Evolutionary conservation across 768 basidiomycete species (phyloP), one percentile per base, ranked within the genome.

Genomic region (Albatrellus ellisii): DNA sequence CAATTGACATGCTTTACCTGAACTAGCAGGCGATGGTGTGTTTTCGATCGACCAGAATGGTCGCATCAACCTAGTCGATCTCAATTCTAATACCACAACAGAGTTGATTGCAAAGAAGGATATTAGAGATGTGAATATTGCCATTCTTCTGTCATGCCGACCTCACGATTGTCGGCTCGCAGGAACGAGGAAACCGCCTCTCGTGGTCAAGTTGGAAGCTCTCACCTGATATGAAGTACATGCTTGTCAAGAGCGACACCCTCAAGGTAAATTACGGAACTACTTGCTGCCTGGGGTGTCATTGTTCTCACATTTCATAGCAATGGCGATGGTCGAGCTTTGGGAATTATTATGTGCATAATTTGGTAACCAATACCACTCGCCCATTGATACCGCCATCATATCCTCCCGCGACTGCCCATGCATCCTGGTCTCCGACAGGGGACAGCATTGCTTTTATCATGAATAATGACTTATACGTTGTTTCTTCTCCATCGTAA

Each of bases 311-410:
- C n/a, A n/a, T n/a, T n/a, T n/a, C n/a, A 14, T 44, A 91, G 81
- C 87, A 92, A 79, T 99, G 95, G 95, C 77, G 95, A 35, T 72
- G 82, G 59, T 95, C 91, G 5, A 78, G 76, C 43, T 81, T 81
- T 55, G 83, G 85, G 14, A 97, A 92, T 59, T 98, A 91, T 57
- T 94, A 88, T 58, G 69, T 99, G n/a, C 82, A 95, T 62, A 71
- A 77, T 51, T 65, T 97, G 31, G 71, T 66, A 20, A 69, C 76
- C 6, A 75, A 78, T 46, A 54, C 55, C 14, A 92, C 91, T 1
- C 69, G 70, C 45, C 79, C 89, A 1, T 66, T 98, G 33, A 66
- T 75, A 44, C 65, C 76, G 1, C 83, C 83, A 0, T 65, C 76
- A 11, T 43, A 70, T 47, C 87, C 87, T 14, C 77, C 91, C 0